Evolutionary conservation across 345 rosid species (phyloP).

Genomic region (Ailanthus altissimus): DNA sequence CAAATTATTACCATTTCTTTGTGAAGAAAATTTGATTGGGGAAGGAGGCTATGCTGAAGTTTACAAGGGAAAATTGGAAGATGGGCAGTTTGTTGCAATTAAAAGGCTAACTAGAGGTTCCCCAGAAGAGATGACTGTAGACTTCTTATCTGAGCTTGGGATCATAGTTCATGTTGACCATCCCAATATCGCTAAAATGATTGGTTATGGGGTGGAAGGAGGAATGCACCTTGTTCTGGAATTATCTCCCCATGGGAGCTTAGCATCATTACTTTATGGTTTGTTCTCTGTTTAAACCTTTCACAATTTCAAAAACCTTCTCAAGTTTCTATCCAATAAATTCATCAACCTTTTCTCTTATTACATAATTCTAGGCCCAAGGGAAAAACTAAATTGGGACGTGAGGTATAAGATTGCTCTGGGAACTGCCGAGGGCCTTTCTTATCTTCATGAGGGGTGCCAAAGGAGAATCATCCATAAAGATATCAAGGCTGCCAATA

Average conservation of each 20-base stretch:
- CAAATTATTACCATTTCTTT: not conserved
- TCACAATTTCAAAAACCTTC: constrained; percentile 2
- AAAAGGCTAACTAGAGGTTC: constrained; percentile 77
- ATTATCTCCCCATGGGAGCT: constrained; percentile 83
- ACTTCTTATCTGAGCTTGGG: constrained; percentile 86
- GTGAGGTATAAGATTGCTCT: constrained; percentile 67
- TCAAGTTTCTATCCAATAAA: constrained; percentile 4
- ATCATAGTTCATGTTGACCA: constrained; percentile 88
- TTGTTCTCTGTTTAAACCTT: constrained; percentile 16
- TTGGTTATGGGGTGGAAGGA: constrained; percentile 91
- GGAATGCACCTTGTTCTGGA: constrained; percentile 95
- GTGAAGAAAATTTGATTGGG: constrained; percentile 77
- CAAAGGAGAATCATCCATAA: constrained; percentile 91
- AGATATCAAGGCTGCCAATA: constrained; percentile 92
- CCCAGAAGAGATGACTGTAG: constrained; percentile 81
- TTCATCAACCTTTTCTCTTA: not conserved
- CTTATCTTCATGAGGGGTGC: constrained; percentile 86
- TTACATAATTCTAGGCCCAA: constrained; percentile 41
- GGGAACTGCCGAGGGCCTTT: constrained; percentile 83
- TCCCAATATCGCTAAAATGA: constrained; percentile 86
- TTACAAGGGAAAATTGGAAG: constrained; percentile 66
- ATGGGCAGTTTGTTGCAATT: constrained; percentile 66
- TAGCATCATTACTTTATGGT: constrained; percentile 85
- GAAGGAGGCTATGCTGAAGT: constrained; percentile 94
- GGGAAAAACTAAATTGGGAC: constrained; percentile 64